phyloP scores from a whole-genome alignment of 495 filamentous ascomycete species.

The Penicillium subrubescens region DNA sequence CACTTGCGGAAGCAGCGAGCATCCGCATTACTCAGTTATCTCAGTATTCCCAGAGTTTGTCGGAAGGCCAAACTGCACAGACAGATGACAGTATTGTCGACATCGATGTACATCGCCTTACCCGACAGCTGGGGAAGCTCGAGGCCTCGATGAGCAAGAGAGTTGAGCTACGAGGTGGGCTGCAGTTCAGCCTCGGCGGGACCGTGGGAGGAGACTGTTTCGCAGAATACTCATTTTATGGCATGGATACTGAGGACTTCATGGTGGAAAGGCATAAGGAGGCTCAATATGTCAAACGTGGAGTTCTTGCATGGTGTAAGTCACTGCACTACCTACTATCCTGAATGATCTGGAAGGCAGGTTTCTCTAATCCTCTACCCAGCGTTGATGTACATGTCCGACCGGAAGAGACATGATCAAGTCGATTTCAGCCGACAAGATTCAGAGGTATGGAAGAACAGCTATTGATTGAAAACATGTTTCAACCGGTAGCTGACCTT shows the following conservation, averaged over 20 bases:
- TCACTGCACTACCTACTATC: neutral
- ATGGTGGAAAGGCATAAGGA: neutral
- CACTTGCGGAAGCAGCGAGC: slow-evolving; percentile 4
- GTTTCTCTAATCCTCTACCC: neutral
- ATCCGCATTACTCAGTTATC: slow-evolving; percentile 1
- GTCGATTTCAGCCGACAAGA: neutral
- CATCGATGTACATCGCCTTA: neutral
- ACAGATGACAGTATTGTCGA: neutral
- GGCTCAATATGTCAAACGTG: neutral
- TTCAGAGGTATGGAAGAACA: neutral
- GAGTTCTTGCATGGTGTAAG: neutral
- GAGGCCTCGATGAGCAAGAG: slow-evolving; percentile 6
- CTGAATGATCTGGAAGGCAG: neutral
- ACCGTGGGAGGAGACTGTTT: neutral
- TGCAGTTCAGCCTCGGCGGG: neutral
- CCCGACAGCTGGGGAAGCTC: slow-evolving; percentile 4
- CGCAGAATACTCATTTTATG: neutral
- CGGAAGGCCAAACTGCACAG: neutral
- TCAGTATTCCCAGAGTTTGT: slow-evolving; percentile 5
- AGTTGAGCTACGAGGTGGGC: slow-evolving; percentile 1
- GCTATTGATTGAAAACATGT: neutral
- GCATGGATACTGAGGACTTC: neutral
- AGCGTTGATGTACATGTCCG: slow-evolving; percentile 1
- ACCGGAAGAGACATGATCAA: neutral
- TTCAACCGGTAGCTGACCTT: neutral